Evolutionary conservation across 1,284 basidiomycete species (phyloP), one percentile per base, ranked within the genome.

Genomic region (Flammula alnicola): DNA sequence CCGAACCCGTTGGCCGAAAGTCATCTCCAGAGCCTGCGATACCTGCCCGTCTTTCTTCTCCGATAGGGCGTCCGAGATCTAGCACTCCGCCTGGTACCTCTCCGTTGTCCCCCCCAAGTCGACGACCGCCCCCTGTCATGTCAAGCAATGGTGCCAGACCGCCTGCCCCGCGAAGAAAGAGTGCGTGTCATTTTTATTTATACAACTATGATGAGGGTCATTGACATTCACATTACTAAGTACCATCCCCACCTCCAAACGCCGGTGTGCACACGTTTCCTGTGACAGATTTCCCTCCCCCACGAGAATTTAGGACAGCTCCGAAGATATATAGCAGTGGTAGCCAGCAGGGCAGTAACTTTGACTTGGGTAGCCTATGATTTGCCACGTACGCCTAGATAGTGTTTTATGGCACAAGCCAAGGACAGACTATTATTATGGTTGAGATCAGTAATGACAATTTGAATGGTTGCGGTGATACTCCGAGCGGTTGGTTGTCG

Each of bases 241-340:
- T 91, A 49, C 86, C 87, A 30, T 82, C 86, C 4, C 90, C 89
- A 26, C 88, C 89, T 19, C 81, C 87, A 1, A 81, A 76, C 49
- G 79, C 78, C 38, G 88, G 88, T 12, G 63, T 75, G 20, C 85
- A 90, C 61, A 82, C 75, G 16, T 92, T 91, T 62, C 86, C 87
- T 10, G 78, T 82, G 12, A 70, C 73, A 16, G 86, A 84, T 42
- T 91, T 92, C 64, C 90, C 89, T 10, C 81, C 83, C 11, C 89
- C 89, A n/a, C 80, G 88, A 36, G 72, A 74, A 23, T 91, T 90
- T 65, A 65, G 64, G 29, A 62, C 66, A 12, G 70, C 63, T 26
- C 56, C 64, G 20, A 85, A 75, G 60, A 73, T 72, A 33, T 92
- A 92, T 63, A 67, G 66, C 11, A 84, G 83, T 63, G 87, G 87